These are phyloP conservation scores for Oxyria digyna DNA, from an alignment of 148 eudicot genomes.

Conservation along the genomic window DNA sequence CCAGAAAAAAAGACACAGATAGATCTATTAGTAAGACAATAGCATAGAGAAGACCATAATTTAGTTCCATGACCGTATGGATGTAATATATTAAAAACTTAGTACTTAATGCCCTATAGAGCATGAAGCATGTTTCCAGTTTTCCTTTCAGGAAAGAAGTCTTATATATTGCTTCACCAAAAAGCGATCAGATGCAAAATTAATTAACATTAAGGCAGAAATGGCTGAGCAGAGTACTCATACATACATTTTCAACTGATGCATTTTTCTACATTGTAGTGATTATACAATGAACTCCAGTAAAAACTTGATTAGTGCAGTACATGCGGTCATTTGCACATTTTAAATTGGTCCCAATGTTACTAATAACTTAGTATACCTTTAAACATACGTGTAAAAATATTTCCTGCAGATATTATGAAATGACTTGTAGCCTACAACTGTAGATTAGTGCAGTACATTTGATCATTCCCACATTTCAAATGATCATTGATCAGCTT, in stretches of 20 bases:
- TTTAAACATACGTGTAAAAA: not conserved
- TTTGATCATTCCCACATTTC: too few species aligned
- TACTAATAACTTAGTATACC: not conserved
- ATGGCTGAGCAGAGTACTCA: not conserved
- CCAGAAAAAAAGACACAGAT: conserved; percentile 29
- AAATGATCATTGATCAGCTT: too few species aligned
- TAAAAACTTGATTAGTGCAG: not conserved
- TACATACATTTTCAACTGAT: not conserved
- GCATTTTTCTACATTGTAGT: not conserved
- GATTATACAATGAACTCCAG: not conserved
- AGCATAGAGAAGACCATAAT: not conserved
- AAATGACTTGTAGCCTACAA: not conserved
- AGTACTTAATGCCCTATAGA: not conserved
- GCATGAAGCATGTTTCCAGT: not conserved
- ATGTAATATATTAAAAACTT: not conserved
- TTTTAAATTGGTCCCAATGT: not conserved
- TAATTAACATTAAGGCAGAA: not conserved
- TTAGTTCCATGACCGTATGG: not conserved
- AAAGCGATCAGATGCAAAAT: not conserved
- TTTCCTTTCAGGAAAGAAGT: not conserved
- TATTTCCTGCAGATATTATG: too few species aligned
- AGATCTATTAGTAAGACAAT: conserved; percentile 6
- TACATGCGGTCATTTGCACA: not conserved
- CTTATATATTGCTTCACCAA: not conserved
- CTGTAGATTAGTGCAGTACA: not conserved